Conservation (phyloP, 805 yeast species). For the Pichia insulana region DNA sequence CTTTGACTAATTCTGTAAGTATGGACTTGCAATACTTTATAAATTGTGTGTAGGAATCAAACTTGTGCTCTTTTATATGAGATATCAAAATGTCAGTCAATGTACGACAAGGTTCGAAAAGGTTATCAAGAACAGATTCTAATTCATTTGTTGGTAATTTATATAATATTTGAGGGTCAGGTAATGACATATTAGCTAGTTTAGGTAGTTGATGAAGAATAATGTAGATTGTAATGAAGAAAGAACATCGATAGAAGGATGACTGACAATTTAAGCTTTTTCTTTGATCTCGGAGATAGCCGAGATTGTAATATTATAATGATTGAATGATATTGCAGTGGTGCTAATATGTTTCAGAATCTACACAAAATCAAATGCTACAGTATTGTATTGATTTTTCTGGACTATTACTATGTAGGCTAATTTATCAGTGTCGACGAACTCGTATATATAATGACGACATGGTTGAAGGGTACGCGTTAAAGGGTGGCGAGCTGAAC, state of each 20-base stretch:
- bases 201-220: background rate
- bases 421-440: no score
- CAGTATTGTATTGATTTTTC: no score
- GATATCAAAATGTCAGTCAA: slow-evolving; percentile 30
- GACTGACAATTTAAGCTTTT: background rate
- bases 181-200: no score
- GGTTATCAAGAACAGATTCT: slow-evolving; percentile 37
- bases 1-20: slow-evolving; percentile 5
- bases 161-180: slow-evolving; percentile 22
- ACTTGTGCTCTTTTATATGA: slow-evolving; percentile 18
- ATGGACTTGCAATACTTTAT: slow-evolving; percentile 14
- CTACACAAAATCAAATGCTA: no score
- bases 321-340: no score
- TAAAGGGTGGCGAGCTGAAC: no score
- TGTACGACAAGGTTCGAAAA: slow-evolving; percentile 60
- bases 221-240: no score
- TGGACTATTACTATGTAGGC: no score
- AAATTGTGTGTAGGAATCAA: slow-evolving; percentile 23
- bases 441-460: no score
- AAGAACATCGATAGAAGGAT: no score
- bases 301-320: background rate
- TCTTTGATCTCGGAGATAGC: background rate
- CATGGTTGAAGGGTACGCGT: no score
- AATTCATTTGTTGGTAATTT: slow-evolving; percentile 22
- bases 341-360: no score